These are phyloP conservation scores for Mortierella sp. DNA, from an alignment of 371 early-diverging fungal species.

Conservation along the genomic window DNA sequence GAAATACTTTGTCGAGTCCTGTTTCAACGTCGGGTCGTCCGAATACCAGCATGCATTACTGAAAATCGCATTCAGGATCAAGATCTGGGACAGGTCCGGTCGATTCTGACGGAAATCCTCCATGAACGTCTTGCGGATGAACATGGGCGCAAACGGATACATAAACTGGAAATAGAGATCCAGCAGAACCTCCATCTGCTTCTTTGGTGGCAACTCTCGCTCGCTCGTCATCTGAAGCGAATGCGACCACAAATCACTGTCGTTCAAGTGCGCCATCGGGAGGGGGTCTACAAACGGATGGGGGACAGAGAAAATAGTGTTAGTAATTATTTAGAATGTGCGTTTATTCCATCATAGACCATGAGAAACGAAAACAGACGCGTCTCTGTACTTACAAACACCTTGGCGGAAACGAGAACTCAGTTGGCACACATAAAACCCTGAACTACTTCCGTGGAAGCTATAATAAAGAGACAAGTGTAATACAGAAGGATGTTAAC, in stretches of 20 bases:
- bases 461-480: constrained; percentile 22
- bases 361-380: background rate
- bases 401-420: constrained; percentile 57
- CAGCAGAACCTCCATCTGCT: constrained; percentile 50
- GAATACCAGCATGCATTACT: constrained; percentile 59
- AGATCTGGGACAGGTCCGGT: constrained; percentile 54
- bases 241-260: constrained; percentile 58
- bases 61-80: constrained; percentile 57
- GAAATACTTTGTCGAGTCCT: constrained; percentile 56
- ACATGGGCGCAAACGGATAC: constrained; percentile 58
- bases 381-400: constrained; percentile 42
- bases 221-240: constrained; percentile 58
- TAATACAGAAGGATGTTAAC: too few species aligned
- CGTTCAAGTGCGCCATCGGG: constrained; percentile 56
- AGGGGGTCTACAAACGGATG: too few species aligned
- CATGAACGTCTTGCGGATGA: constrained; percentile 50
- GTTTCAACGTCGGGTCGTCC: constrained; percentile 44
- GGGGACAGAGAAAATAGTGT: too few species aligned
- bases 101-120: constrained; percentile 37
- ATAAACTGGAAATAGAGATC: constrained; percentile 53
- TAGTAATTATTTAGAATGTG: background rate
- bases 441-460: constrained; percentile 56
- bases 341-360: background rate
- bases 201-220: constrained; percentile 42
- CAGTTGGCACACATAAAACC: constrained; percentile 58